Evolutionary conservation across 164 flowering plant species (phyloP), one percentile per base, ranked within the genome.

Genomic region (Santalum album): DNA sequence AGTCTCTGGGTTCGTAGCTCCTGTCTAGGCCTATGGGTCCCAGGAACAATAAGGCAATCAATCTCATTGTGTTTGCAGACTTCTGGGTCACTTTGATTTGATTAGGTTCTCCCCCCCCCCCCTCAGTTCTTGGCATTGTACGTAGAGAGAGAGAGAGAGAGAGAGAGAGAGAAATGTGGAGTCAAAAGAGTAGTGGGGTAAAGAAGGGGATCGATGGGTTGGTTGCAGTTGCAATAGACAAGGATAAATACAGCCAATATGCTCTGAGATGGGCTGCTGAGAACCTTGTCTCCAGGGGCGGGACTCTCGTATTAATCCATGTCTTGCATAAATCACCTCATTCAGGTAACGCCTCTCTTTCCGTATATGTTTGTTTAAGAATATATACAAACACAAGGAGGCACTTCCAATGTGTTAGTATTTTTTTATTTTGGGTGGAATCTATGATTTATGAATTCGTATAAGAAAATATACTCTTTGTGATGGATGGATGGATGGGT

Each of bases 201-300:
- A 65, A 54, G 45, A 66, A 49, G 54, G 68, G 54, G 3, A 67
- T 29, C 10, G 49, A 64, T 52, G 77, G 69, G 46, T 46, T 63
- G 54, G 70, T 84, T 16, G 95, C 83, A 19, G 86, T 90, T 43
- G 95, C 92, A 6, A 74, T 90, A 25, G 92, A 90, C 64, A 82
- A 60, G 34, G 91, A 84, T 55, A 84, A 79, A 53, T 61, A 78
- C 11, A 89, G 97, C 78, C 86, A 81, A 58, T 54, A 49, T 59
- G 90, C 95, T n/a, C 55, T 86, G 53, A 89, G 75, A 78, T 89
- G 95, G 95, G 77, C 87, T 21, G 63, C 72, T 34, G 86, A 84
- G 18, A 55, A 80, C 58, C 60, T 83, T 50, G 65, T 81, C 14
- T 18, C 6, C 46, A 73, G 52, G 20, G 85, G 86, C 56, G 78